These are phyloP conservation scores for Lanzia echinophila DNA, from an alignment of 2,329 filamentous ascomycete species.

Conservation along the genomic window DNA sequence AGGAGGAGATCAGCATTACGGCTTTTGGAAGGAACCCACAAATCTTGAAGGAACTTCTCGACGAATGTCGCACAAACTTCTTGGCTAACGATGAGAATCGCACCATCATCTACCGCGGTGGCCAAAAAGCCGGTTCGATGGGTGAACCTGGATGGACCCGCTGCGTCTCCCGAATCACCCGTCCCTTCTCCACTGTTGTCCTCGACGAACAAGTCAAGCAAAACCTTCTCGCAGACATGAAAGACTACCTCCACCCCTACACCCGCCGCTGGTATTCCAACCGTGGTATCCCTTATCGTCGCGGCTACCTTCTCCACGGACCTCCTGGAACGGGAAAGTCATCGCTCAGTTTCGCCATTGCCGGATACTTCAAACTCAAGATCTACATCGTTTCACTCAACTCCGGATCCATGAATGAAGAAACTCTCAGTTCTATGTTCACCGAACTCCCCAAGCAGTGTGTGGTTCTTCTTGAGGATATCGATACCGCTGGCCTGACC, in stretches of 20 bases:
- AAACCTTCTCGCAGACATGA: conserved; percentile 52
- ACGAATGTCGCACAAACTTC: conserved; percentile 50
- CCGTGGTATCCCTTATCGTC: conserved; percentile 76
- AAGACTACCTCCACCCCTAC: conserved; percentile 55
- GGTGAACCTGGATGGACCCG: conserved; percentile 51
- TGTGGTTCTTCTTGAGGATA: conserved; percentile 69
- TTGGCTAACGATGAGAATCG: conserved; percentile 52
- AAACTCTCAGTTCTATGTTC: conserved; percentile 58
- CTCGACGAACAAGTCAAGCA: conserved; percentile 54
- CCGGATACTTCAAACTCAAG: conserved; percentile 61
- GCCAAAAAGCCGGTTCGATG: conserved; percentile 33
- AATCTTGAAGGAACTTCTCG: conserved; percentile 54
- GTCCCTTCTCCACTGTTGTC: conserved; percentile 60
- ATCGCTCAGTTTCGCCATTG: conserved; percentile 62
- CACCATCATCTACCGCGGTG: conserved; percentile 59
- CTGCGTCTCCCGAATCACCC: conserved; percentile 51
- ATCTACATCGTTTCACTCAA: conserved; percentile 59
- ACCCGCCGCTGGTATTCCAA: conserved; percentile 75
- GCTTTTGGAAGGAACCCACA: conserved; percentile 55
- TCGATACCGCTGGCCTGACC: conserved; percentile 65
- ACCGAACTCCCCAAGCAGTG: conserved; percentile 61
- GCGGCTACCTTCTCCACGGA: conserved; percentile 76
- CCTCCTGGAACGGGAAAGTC: conserved; percentile 77
- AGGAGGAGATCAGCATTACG: conserved; percentile 53
- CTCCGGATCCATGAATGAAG: conserved; percentile 55